Percentiles rank a stretch among this genome's conserved stretches.
These are phyloP conservation scores for Isatis lusitanica DNA, from an alignment of 441 rosid species.

Conservation along the genomic window DNA sequence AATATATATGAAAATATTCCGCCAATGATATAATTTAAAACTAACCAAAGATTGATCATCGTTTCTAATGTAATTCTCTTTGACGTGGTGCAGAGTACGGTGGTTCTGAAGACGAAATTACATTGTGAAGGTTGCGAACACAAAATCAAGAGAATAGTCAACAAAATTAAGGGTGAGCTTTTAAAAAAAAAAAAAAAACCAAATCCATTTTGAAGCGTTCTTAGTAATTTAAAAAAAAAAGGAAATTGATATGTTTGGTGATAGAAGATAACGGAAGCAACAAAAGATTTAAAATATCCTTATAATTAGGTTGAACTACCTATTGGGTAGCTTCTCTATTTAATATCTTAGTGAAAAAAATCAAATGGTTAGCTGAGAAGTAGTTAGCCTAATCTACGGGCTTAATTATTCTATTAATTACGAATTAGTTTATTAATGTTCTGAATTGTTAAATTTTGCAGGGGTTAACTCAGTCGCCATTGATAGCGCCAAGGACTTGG, in stretches of 20 bases:
- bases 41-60: background rate
- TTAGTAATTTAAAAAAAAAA: background rate
- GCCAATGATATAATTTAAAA: slow-evolving; percentile 1
- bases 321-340: background rate
- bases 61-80: slow-evolving; percentile 11
- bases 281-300: background rate
- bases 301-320: slow-evolving; percentile 31
- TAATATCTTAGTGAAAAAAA: background rate
- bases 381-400: slow-evolving; percentile 28
- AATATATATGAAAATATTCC: too few relatives aligned
- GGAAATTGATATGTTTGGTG: slow-evolving; percentile 28
- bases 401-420: slow-evolving; percentile 9
- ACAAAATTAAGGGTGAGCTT: slow-evolving; percentile 60
- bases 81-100: slow-evolving; percentile 58
- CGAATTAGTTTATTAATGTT: background rate
- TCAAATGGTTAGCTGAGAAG: slow-evolving; percentile 27
- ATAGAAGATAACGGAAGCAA: slow-evolving; percentile 28
- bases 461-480: slow-evolving; percentile 63
- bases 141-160: slow-evolving; percentile 58
- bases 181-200: too few relatives aligned
- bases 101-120: slow-evolving; percentile 61
- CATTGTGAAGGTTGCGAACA: slow-evolving; percentile 83
- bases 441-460: slow-evolving; percentile 21
- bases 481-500: slow-evolving; percentile 64
- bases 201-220: background rate